Conservation (phyloP, 2,329 filamentous ascomycete genomes). For the Aspergillus jensenii region DNA sequence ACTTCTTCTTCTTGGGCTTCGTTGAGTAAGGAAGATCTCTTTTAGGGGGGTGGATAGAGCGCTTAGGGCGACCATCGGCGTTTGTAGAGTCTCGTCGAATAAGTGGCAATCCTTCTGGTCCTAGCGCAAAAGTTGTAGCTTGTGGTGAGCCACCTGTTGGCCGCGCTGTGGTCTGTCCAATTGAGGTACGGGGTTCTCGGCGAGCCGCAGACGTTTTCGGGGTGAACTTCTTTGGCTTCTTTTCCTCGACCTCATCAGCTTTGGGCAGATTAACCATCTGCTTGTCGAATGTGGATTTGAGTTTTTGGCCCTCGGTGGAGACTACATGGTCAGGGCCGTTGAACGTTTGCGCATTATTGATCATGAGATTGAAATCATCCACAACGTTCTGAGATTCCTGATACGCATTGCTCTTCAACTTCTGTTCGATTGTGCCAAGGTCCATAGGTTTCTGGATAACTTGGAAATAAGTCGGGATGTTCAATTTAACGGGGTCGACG, state of each 20-base stretch:
- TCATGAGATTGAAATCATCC: slow-evolving; percentile 72
- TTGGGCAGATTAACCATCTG: slow-evolving; percentile 61
- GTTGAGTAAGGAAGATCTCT: slow-evolving; percentile 89
- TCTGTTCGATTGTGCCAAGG: slow-evolving; percentile 76
- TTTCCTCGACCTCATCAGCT: slow-evolving; percentile 60
- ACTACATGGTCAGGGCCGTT: slow-evolving; percentile 78
- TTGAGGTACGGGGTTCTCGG: slow-evolving; percentile 48
- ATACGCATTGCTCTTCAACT: slow-evolving; percentile 72
- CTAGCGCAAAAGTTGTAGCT: slow-evolving; percentile 69
- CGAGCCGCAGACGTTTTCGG: slow-evolving; percentile 46
- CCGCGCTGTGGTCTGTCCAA: slow-evolving; percentile 41
- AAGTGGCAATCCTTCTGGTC: slow-evolving; percentile 73
- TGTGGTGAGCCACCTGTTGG: slow-evolving; percentile 31
- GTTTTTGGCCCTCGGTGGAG: slow-evolving; percentile 64
- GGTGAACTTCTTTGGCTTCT: slow-evolving; percentile 52
- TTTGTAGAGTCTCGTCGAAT: slow-evolving; percentile 84
- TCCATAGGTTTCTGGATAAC: slow-evolving; percentile 81
- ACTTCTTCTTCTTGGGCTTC: slow-evolving; percentile 87
- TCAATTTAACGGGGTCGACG: slow-evolving; percentile 73
- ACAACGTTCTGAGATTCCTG: slow-evolving; percentile 69
- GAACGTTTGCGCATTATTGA: slow-evolving; percentile 76
- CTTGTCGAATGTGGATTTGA: slow-evolving; percentile 60
- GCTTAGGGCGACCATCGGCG: slow-evolving; percentile 79
- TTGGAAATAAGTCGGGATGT: slow-evolving; percentile 71
- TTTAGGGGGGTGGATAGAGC: slow-evolving; percentile 88